These are phyloP conservation scores for Macrolepiota albuminosa DNA, from an alignment of 768 basidiomycete species.

Conservation along the genomic window DNA sequence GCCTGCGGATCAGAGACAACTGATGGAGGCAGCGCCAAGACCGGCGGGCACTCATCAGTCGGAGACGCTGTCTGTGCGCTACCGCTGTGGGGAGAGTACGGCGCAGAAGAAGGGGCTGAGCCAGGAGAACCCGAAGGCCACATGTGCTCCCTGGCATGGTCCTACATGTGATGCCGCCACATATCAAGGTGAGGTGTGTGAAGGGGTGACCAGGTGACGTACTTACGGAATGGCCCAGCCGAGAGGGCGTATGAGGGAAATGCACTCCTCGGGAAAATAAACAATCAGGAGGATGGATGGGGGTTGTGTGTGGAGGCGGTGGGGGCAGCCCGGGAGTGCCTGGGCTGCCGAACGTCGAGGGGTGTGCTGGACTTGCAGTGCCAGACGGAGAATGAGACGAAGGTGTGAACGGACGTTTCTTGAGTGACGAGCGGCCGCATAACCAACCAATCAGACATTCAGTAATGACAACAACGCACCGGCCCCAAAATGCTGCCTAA, in stretches of 20 bases:
- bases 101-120: conserved; percentile 10
- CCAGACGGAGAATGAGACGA: conserved; percentile 46
- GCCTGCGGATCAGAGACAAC: conserved; percentile 2
- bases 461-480: conserved; percentile 31
- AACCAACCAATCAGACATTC: conserved; percentile 8
- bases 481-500: conserved; percentile 58
- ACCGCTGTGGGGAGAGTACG: conserved; percentile 8
- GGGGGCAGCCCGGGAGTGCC: conserved; percentile 18
- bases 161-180: conserved; percentile 6
- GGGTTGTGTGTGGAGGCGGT: conserved; percentile 20
- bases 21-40: conserved; percentile 11
- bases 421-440: conserved; percentile 11
- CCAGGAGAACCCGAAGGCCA: conserved; percentile 9
- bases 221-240: conserved; percentile 18
- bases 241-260: conserved; percentile 18
- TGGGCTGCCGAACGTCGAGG: conserved; percentile 25
- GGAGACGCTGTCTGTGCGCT: conserved; percentile 7
- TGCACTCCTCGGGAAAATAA: conserved; percentile 22
- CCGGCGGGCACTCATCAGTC: conserved; percentile 11
- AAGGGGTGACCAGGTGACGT: not conserved
- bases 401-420: conserved; percentile 49
- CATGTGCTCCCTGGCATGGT: conserved; percentile 7
- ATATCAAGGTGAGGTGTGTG: conserved; percentile 4
- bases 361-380: conserved; percentile 42
- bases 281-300: conserved; percentile 19